Evolutionary conservation across 306 rosid genomes (phyloP).

Genomic region (Quercus agrifolia): DNA sequence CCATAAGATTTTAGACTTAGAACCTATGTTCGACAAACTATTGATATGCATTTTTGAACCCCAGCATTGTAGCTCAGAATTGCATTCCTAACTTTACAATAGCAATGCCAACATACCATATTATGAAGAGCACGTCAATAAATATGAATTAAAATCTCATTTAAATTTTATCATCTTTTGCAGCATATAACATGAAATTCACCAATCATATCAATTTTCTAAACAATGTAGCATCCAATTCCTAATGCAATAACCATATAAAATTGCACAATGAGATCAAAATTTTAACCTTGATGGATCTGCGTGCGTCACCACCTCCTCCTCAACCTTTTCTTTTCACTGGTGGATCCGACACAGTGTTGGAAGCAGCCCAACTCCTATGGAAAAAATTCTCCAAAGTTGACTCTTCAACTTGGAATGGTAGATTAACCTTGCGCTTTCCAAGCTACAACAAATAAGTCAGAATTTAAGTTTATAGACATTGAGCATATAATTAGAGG

Average conservation of each 20-base stretch:
- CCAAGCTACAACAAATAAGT: too few relatives aligned
- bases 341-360: too few relatives aligned
- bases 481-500: too few relatives aligned
- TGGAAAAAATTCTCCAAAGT: too few relatives aligned
- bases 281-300: conserved; percentile 71
- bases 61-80: neutral
- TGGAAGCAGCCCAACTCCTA: too few relatives aligned
- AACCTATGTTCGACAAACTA: neutral
- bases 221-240: neutral
- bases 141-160: neutral
- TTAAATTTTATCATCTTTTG: neutral
- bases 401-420: too few relatives aligned
- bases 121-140: neutral
- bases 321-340: too few relatives aligned
- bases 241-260: neutral
- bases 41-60: neutral
- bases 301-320: conserved; percentile 66
- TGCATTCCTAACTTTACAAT: neutral
- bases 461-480: too few relatives aligned
- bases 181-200: neutral
- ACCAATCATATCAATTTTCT: neutral
- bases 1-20: neutral
- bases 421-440: too few relatives aligned
- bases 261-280: conserved; percentile 8
- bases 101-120: neutral